These are phyloP conservation scores for Xerophyta viscosa DNA, from an alignment of 106 monocot genomes.

Conservation along the genomic window DNA sequence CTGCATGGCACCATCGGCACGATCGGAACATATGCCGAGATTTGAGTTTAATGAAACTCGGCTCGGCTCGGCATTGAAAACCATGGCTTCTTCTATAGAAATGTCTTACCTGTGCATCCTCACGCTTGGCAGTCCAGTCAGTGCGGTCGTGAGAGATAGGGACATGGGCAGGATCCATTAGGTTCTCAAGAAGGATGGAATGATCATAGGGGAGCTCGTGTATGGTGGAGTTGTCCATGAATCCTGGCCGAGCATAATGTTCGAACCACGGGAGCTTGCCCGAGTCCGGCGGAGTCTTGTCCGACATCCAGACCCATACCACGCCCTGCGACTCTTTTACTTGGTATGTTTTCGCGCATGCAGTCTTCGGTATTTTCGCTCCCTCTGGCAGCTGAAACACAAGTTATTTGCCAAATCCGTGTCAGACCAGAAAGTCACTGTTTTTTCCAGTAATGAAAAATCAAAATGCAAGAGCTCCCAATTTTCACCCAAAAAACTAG, in stretches of 20 bases:
- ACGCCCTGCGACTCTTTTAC: constrained; percentile 77
- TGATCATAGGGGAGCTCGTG: constrained; percentile 98
- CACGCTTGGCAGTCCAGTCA: constrained; percentile 82
- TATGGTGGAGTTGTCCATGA: constrained; percentile 65
- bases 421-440: no score
- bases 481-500: no score
- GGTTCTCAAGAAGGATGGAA: constrained; percentile 91
- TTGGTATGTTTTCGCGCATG: constrained; percentile 55
- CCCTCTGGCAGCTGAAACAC: constrained; percentile 67
- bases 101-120: no score
- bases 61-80: no score
- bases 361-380: constrained; percentile 70
- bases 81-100: no score
- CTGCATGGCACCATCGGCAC: no score
- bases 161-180: constrained; percentile 98
- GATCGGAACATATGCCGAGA: no score
- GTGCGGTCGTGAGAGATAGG: constrained; percentile 98
- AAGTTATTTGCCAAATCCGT: no score
- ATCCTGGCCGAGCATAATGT: constrained; percentile 62
- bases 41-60: no score
- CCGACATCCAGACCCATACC: constrained; percentile 98
- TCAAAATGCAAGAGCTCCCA: no score
- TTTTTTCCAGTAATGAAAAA: no score
- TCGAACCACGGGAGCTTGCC: constrained; percentile 78
- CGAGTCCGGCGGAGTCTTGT: constrained; percentile 30